Evolutionary conservation across 805 yeast genomes (phyloP), one percentile per base, ranked within the genome.

Genomic region (Saccharomycopsis microspora): DNA sequence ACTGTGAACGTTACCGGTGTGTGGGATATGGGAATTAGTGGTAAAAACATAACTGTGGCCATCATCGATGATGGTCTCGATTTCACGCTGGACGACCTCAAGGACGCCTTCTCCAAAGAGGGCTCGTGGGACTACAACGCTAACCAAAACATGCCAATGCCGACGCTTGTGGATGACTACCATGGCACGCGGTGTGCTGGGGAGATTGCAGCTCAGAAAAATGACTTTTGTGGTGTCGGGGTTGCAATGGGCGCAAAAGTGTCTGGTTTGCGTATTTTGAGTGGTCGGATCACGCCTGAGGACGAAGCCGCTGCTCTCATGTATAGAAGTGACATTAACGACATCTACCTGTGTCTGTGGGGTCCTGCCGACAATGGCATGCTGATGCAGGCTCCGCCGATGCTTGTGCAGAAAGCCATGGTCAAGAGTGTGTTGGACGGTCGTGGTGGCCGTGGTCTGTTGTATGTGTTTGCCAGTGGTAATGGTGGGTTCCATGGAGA

Each of bases 141-240:
- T 57, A 80, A 85, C 57, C 72, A 71, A 0, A 71, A 76, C 28
- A 66, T 80, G 42, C 98, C 98, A 2, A 78, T 75, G 56, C 98
- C 98, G 7, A 69, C 80, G 48, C 70, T 90, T 32, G 63, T 57
- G 5, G 95, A 85, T 61, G 98, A 93, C 62, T 80, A 80, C 56
- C 98, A 93, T 62, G 98, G 98, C 5, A 93, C 98, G 0, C 70
- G 98, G 55, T 93, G 98, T 68, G 97, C 98, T 2, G 97, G 96
- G 37, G 98, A 93, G 64, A 84, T 93, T 49, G 97, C 96, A 0
- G 87, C 85, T 3, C 93, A 82, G 3, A 88, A 78, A 45, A 68
- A 69, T 46, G 90, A 93, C 62, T 81, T 71, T 27, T 93, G 98
- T 65, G 98, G 98, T n/a, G 73, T 93, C 5, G 98, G 98, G 42